phyloP scores from a whole-genome alignment of 768 basidiomycete species.

The Tricholoma hemisulphureum region DNA sequence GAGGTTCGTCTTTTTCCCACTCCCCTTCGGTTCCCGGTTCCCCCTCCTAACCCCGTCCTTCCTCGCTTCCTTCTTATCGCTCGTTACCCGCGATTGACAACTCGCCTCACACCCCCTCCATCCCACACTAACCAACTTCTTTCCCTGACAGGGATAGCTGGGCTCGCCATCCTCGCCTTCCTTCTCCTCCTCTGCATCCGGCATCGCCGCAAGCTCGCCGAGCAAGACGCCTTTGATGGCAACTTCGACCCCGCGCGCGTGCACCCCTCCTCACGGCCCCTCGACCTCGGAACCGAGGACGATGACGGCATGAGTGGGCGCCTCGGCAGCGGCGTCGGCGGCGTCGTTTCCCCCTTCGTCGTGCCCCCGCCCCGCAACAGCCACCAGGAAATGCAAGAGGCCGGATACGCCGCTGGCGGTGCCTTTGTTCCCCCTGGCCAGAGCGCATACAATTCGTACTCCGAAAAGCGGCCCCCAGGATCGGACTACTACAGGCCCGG shows the following conservation, averaged over 20 bases:
- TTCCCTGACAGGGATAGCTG: conserved; percentile 27
- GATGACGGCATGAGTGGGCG: conserved; percentile 39
- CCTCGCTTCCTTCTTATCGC: background rate
- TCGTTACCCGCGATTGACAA: no score
- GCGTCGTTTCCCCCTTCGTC: conserved; percentile 34
- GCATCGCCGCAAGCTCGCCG: conserved; percentile 20
- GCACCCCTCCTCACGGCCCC: conserved; percentile 11
- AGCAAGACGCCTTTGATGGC: conserved; percentile 35
- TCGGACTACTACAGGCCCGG: background rate
- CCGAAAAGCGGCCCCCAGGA: no score
- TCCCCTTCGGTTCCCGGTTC: background rate
- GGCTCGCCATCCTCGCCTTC: conserved; percentile 22
- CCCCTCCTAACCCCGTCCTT: background rate
- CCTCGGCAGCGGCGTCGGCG: conserved; percentile 28
- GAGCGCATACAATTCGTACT: no score
- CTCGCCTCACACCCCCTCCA: no score
- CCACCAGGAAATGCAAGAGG: background rate
- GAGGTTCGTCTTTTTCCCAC: conserved; percentile 31
- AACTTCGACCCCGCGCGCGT: conserved; percentile 41
- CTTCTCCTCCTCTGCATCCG: conserved; percentile 27
- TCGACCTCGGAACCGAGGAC: conserved; percentile 13
- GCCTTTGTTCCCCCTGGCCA: no score
- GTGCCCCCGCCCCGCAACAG: conserved; percentile 7
- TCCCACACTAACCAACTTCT: background rate
- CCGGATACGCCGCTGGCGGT: background rate